Base-by-base conservation (phyloP, 2,329 filamentous ascomycete species). In the Fusarium sp. region DNA sequence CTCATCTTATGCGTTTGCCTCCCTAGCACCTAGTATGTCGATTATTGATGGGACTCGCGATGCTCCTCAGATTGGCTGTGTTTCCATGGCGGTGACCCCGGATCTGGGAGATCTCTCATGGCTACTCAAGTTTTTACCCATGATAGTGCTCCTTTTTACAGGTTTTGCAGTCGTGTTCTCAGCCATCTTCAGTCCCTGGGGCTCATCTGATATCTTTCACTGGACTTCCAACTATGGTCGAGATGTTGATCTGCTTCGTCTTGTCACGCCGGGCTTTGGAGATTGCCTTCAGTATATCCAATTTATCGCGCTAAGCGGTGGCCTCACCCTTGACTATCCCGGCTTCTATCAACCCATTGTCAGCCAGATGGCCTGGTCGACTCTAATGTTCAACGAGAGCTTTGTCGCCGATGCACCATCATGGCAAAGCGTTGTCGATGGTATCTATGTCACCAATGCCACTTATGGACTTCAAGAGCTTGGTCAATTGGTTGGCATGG, bases 211-310 rank as follows among this genome's bases (percentile, higher is more conserved):
- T 80, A 88, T 96, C 26, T 98, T 98, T 81, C 92, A 94, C 75
- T 99, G 96, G 95, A 95, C 94, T n/a, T 97, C 94, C 79, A 99
- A 99, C 81, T 98, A 97, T 81, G 96, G 96, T 41, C 91, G 96
- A 76, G 96, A 99, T 77, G 93, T 94, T 70, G 96, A 99, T 83
- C 86, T 98, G 74, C 87, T 99, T 61, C 91, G 96, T 62, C 87
- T 99, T 54, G 94, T 99, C 39, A 99, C 96, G 0, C 96, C 96
- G 10, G 96, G 96, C 2, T 98, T 99, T 80, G 95, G 94, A 12
- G 96, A 99, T 80, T 99, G 96, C 79, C 87, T 99, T 62, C 95
- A 98, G 82, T 98, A 99, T 81, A 93, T 99, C 24, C 96, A 99
- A 80, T 99, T 98, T 77, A 88, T 96, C 62, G 92, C 94, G 28